Evolutionary conservation across 148 eudicot species (phyloP).

Genomic region (Spergularia bocconei): DNA sequence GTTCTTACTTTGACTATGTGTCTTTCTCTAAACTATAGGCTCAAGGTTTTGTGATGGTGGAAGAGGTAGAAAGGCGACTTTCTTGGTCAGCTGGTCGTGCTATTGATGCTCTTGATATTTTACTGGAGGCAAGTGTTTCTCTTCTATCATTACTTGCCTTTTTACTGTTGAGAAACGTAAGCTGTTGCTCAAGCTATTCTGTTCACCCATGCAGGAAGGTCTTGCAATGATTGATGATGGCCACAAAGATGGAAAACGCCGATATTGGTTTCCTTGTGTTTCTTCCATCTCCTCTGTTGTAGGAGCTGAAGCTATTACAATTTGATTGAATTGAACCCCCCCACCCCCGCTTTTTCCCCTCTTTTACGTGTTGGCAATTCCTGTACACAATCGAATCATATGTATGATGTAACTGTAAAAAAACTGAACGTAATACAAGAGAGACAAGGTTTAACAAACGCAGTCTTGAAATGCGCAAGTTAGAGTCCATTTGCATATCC

Average conservation of each 20-base stretch:
- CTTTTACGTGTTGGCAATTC: neutral
- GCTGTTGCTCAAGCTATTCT: conserved; percentile 2
- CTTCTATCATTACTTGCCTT: neutral
- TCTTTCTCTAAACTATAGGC: conserved; percentile 35
- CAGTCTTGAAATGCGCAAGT: neutral
- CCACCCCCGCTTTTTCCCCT: neutral
- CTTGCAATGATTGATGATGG: conserved; percentile 99
- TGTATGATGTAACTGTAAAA: neutral
- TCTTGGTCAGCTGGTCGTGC: conserved; percentile 93
- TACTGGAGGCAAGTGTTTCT: conserved; percentile 59
- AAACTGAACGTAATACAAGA: neutral
- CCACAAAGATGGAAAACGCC: conserved; percentile 76
- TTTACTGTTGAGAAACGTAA: neutral
- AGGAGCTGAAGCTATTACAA: conserved; percentile 48
- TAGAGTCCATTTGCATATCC: no score
- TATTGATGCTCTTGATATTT: conserved; percentile 86
- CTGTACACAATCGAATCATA: neutral
- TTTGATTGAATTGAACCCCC: conserved; percentile 7
- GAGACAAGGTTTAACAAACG: neutral
- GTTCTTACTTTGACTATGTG: neutral
- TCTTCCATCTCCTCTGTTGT: conserved; percentile 71
- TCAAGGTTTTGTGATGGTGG: conserved; percentile 88
- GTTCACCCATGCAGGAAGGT: conserved; percentile 62
- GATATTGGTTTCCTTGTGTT: conserved; percentile 96
- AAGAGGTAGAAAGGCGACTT: conserved; percentile 75